phyloP scores from a whole-genome alignment of 2,329 filamentous ascomycete species.

The Alternaria brassicae region DNA sequence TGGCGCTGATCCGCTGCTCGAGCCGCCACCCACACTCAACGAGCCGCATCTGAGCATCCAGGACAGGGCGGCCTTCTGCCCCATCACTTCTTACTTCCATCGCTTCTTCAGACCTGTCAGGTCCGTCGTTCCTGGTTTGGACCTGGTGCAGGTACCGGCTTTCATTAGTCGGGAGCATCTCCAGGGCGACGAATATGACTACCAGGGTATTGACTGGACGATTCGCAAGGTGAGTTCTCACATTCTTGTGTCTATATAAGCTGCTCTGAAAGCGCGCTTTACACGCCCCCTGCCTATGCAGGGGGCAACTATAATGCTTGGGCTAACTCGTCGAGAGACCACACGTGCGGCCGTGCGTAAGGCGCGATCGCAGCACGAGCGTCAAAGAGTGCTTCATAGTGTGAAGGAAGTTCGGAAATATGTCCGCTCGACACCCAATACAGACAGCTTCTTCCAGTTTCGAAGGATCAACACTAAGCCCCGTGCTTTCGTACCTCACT shows the following conservation, averaged over 20 bases:
- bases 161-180: constrained; percentile 42
- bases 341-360: constrained; percentile 34
- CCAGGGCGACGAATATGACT: constrained; percentile 46
- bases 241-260: background rate
- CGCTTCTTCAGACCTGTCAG: constrained; percentile 23
- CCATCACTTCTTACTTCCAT: constrained; percentile 41
- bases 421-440: constrained; percentile 42
- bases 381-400: constrained; percentile 25
- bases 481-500: constrained; percentile 62
- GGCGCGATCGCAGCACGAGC: constrained; percentile 35
- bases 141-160: constrained; percentile 33
- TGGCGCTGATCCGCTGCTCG: constrained; percentile 28
- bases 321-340: constrained; percentile 10
- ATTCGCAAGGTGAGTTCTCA: constrained; percentile 24
- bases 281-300: background rate
- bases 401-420: constrained; percentile 25
- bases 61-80: constrained; percentile 37
- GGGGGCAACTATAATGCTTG: background rate
- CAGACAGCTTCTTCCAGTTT: constrained; percentile 58
- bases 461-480: constrained; percentile 59
- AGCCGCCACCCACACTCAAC: constrained; percentile 31
- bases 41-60: constrained; percentile 41
- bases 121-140: constrained; percentile 28
- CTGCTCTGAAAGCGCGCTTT: background rate
- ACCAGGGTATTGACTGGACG: constrained; percentile 50